Evolutionary conservation across 345 rosid species (phyloP), one percentile per base, ranked within the genome.

Genomic region (Lepidium didymum): DNA sequence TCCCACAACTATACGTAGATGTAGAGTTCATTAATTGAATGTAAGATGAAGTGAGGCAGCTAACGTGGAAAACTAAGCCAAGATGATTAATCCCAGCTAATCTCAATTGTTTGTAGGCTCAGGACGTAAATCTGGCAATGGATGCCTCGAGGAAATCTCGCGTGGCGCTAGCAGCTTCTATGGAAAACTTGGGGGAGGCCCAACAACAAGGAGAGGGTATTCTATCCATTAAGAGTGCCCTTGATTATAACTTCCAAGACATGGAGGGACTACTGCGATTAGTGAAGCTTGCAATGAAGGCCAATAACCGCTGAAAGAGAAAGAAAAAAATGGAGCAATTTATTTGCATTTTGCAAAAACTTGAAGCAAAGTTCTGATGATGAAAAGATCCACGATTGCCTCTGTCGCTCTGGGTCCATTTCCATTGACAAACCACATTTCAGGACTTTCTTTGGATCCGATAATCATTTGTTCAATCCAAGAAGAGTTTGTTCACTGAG

Each of bases 211-310:
- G 77, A 78, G 99, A 95, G 54, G 82, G 79, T 72, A 70, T 89
- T 56, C 56, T 76, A 60, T 82, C 88, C 36, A 80, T 91, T 44
- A 95, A 80, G 83, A 84, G 70, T 52, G 96, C 99, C 63, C 91
- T 95, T 78, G 97, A 95, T 82, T 91, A 84, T 70, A 88, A 81
- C 81, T 95, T 95, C 77, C 99, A 95, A 45, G 98, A 95, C 53
- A 78, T 95, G 54, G 93, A 89, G 62, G 93, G 89, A 52, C 77
- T 91, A 33, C 72, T 95, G 66, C 90, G 71, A 66, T 77, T 89
- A 72, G 91, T 95, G 69, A 83, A 87, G 78, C 83, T 89, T 54
- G 98, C 99, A 36, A 82, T 85, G 73, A 90, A 91, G 68, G 90
- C 90, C 67, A 87, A 84, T 51, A 77, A 84, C 80, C 85, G 79